Evolutionary conservation across 805 yeast genomes (phyloP).

Genomic region (Torulaspora franciscae): DNA sequence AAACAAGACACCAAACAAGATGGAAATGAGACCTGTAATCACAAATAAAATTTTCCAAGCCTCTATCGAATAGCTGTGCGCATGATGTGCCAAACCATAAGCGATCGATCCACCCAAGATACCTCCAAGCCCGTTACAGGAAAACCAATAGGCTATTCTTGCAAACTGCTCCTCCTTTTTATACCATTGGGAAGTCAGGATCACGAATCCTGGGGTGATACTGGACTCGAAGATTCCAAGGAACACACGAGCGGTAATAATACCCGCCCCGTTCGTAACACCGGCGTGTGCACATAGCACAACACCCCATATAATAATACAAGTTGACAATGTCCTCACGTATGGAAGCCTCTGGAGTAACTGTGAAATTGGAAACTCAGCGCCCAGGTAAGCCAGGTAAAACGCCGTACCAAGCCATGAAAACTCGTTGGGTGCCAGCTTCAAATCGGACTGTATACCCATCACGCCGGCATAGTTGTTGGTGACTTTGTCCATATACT

Average conservation of each 20-base stretch:
- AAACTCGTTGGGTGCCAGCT: conserved; percentile 7
- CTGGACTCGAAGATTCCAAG: conserved; percentile 8
- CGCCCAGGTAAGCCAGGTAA: conserved; percentile 11
- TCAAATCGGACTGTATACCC: conserved; percentile 8
- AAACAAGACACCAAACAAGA: conserved; percentile 8
- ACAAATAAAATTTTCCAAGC: conserved; percentile 8
- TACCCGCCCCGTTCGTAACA: conserved; percentile 6
- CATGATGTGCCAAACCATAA: conserved; percentile 7
- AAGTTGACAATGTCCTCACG: conserved; percentile 5
- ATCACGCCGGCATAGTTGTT: conserved; percentile 11
- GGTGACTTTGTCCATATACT: conserved; percentile 13
- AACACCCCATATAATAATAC: conserved; percentile 6
- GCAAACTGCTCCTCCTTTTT: conserved; percentile 8
- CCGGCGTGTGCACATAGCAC: conserved; percentile 8
- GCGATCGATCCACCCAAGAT: conserved; percentile 7
- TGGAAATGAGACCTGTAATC: conserved; percentile 7
- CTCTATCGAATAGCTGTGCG: conserved; percentile 4
- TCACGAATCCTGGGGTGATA: conserved; percentile 9
- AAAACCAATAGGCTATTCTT: conserved; percentile 8
- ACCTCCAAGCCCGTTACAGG: conserved; percentile 6
- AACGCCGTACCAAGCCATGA: conserved; percentile 12
- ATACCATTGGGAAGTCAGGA: conserved; percentile 9
- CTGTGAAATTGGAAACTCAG: conserved; percentile 7
- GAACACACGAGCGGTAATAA: conserved; percentile 8
- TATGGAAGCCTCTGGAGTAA: conserved; percentile 7